These are phyloP conservation scores for Agastache rugosa DNA, from an alignment of 257 asterid genomes.

Conservation along the genomic window DNA sequence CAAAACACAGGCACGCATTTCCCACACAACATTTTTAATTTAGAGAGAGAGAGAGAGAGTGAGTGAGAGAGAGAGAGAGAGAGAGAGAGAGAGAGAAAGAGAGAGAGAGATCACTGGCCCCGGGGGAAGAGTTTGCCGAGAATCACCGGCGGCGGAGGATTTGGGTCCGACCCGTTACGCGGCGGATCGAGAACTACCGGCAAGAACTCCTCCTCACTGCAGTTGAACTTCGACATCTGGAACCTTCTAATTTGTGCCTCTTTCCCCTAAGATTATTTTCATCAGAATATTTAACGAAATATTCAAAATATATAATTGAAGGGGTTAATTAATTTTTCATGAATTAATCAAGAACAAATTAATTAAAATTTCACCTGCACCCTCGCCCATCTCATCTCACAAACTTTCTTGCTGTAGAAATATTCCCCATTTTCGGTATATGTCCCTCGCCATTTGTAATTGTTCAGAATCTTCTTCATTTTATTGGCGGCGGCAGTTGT, in stretches of 20 bases:
- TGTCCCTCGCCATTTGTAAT: slow-evolving; percentile 41
- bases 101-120: not conserved
- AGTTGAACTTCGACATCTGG: slow-evolving; percentile 11
- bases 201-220: slow-evolving; percentile 44
- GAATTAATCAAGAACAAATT: not conserved
- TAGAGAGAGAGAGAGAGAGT: no score
- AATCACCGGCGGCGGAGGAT: slow-evolving; percentile 39
- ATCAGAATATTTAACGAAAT: not conserved
- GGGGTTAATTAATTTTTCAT: no score
- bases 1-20: slow-evolving; percentile 35
- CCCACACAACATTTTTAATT: not conserved
- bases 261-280: slow-evolving; percentile 39
- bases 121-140: slow-evolving; percentile 31
- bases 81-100: no score
- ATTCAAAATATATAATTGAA: no score
- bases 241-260: slow-evolving; percentile 27
- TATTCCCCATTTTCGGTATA: not conserved
- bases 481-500: slow-evolving; percentile 35
- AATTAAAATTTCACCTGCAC: slow-evolving; percentile 46
- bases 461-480: slow-evolving; percentile 32
- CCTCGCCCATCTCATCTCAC: slow-evolving; percentile 55
- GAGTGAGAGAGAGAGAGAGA: no score
- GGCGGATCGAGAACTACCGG: slow-evolving; percentile 54
- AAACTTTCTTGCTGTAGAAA: slow-evolving; percentile 41
- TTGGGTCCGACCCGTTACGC: slow-evolving; percentile 40